Evolutionary conservation across 441 rosid species (phyloP).

Genomic region (Erodium trifolium): DNA sequence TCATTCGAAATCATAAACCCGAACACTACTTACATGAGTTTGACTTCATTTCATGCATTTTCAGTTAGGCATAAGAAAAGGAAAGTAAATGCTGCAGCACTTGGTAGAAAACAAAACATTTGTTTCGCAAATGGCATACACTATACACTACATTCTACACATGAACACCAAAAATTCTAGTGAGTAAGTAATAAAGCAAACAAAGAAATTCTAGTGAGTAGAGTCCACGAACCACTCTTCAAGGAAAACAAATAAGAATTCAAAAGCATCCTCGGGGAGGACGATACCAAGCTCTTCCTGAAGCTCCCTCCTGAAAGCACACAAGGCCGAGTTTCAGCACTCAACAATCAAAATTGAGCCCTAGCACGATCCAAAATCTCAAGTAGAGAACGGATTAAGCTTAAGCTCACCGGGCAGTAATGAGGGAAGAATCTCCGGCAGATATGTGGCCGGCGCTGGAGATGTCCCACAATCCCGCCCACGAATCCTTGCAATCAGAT

Average conservation of each 20-base stretch:
- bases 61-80: not conserved
- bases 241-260: slow-evolving; percentile 55
- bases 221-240: slow-evolving; percentile 60
- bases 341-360: not conserved
- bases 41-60: not conserved
- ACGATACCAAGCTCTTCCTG: slow-evolving; percentile 74
- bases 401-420: slow-evolving; percentile 51
- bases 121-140: not conserved
- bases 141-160: not conserved
- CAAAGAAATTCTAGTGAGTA: not conserved
- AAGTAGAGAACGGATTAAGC: not conserved
- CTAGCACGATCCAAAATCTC: not conserved
- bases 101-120: not conserved
- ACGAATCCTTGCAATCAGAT: slow-evolving; percentile 68
- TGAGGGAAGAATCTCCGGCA: slow-evolving; percentile 71
- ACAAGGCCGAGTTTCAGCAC: slow-evolving; percentile 6
- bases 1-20: not conserved
- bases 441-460: slow-evolving; percentile 91
- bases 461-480: slow-evolving; percentile 83
- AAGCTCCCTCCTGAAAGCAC: slow-evolving; percentile 65
- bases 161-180: not conserved
- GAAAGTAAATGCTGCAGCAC: not conserved
- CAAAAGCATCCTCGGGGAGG: slow-evolving; percentile 91
- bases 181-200: not conserved
- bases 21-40: not conserved